These are phyloP conservation scores for Colletotrichum zoysiae DNA, from an alignment of 2,329 filamentous ascomycete species.

Conservation along the genomic window DNA sequence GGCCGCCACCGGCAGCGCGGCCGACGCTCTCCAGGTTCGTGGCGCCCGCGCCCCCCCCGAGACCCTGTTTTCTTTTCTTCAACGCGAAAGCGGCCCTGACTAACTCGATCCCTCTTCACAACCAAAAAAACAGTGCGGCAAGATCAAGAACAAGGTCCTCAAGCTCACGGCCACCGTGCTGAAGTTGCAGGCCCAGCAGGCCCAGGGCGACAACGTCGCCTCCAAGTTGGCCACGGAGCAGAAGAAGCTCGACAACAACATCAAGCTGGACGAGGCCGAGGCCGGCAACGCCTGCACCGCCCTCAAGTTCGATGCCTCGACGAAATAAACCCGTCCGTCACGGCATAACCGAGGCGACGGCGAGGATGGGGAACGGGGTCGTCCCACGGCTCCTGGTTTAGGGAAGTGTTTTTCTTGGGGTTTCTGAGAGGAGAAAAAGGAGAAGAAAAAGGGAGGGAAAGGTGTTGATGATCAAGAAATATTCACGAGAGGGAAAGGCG, in stretches of 20 bases:
- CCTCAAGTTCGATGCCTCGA: slow-evolving; percentile 40
- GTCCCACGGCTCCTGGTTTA: neutral
- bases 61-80: neutral
- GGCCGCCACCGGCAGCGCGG: slow-evolving; percentile 58
- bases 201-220: slow-evolving; percentile 62
- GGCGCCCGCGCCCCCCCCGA: too few relatives aligned
- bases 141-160: slow-evolving; percentile 72
- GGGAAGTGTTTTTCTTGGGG: neutral
- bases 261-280: slow-evolving; percentile 59
- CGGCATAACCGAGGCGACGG: neutral
- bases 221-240: slow-evolving; percentile 60
- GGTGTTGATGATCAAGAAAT: slow-evolving; percentile 24
- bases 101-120: neutral
- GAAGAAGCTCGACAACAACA: slow-evolving; percentile 67
- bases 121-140: slow-evolving; percentile 56
- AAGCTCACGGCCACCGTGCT: slow-evolving; percentile 67
- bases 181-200: slow-evolving; percentile 62
- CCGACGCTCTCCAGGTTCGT: slow-evolving; percentile 60
- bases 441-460: neutral
- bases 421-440: too few relatives aligned
- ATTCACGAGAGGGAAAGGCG: slow-evolving; percentile 26
- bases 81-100: neutral
- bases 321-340: slow-evolving; percentile 15
- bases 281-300: slow-evolving; percentile 60
- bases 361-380: neutral